Evolutionary conservation across 2,329 filamentous ascomycete species (phyloP).

Genomic region (Aspergillus cejpii): DNA sequence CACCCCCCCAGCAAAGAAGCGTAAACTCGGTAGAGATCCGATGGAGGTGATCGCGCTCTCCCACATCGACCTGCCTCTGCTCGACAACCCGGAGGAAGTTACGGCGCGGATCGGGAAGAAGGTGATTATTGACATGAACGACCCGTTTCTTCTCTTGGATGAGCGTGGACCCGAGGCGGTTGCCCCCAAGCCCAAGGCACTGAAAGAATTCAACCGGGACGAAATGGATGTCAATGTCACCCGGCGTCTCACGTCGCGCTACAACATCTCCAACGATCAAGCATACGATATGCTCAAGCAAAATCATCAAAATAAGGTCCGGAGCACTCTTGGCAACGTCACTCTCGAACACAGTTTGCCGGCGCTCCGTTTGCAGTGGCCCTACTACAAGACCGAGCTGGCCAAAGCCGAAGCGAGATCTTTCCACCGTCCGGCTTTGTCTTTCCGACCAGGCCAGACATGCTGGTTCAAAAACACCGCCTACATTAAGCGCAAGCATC

Average conservation of each 20-base stretch:
- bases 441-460: constrained; percentile 62
- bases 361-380: constrained; percentile 83
- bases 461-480: constrained; percentile 68
- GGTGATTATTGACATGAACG: constrained; percentile 78
- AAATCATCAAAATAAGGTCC: constrained; percentile 92
- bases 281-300: constrained; percentile 94
- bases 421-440: constrained; percentile 75
- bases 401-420: constrained; percentile 65
- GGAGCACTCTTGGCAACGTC: constrained; percentile 82
- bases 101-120: constrained; percentile 68
- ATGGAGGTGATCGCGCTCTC: constrained; percentile 47
- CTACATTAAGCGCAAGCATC: constrained; percentile 70
- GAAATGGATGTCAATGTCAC: constrained; percentile 63
- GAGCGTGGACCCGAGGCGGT: constrained; percentile 60
- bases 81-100: constrained; percentile 72
- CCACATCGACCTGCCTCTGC: constrained; percentile 60
- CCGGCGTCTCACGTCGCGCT: constrained; percentile 69
- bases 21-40: constrained; percentile 47
- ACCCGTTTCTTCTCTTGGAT: constrained; percentile 79
- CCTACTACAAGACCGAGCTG: constrained; percentile 88
- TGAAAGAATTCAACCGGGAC: constrained; percentile 40
- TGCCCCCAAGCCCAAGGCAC: constrained; percentile 46
- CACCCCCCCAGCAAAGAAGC: constrained; percentile 57
- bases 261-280: constrained; percentile 94
- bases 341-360: constrained; percentile 93